A percentile compares a stretch with the other conserved stretches of the same genome.
These are phyloP conservation scores for Boechera stricta DNA, from an alignment of 345 rosid species.

Conservation along the genomic window DNA sequence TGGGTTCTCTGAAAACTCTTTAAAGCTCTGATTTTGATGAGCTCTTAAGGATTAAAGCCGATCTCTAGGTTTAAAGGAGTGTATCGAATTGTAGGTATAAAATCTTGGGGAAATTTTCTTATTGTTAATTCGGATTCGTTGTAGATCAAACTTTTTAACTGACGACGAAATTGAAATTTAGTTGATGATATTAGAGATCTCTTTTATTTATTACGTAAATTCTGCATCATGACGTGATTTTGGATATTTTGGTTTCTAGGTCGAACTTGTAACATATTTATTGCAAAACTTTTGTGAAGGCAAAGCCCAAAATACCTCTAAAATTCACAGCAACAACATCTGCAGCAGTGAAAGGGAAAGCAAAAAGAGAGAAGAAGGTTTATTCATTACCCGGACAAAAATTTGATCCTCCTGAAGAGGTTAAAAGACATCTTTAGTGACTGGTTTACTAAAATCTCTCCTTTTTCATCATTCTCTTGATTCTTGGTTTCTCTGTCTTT, in stretches of 20 bases:
- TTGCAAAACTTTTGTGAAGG: conserved; percentile 53
- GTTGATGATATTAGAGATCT: not conserved
- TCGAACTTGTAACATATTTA: conserved; percentile 36
- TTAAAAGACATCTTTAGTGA: conserved; percentile 31
- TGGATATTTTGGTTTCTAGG: conserved; percentile 12
- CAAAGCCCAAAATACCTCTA: conserved; percentile 54
- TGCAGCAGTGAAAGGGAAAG: conserved; percentile 59
- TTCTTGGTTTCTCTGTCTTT: conserved; percentile 11
- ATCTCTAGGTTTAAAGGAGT: not conserved
- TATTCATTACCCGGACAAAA: conserved; percentile 85
- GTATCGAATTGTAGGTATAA: not conserved
- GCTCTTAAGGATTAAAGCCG: not conserved
- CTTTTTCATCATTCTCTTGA: conserved; percentile 21
- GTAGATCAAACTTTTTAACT: conserved; percentile 11
- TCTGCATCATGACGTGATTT: conserved; percentile 16
- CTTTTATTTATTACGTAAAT: not conserved
- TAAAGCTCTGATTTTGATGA: not conserved
- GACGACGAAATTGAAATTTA: not conserved
- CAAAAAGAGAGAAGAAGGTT: conserved; percentile 92
- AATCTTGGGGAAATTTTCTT: not conserved
- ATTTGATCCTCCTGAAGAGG: conserved; percentile 93
- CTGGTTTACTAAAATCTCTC: conserved; percentile 17
- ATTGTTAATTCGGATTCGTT: not conserved
- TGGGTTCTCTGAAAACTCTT: conserved; percentile 2
- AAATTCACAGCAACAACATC: conserved; percentile 50